A percentile compares a stretch with the other conserved stretches of the same genome.
Conservation (phyloP, 306 rosid species). For the Prunus padus region DNA sequence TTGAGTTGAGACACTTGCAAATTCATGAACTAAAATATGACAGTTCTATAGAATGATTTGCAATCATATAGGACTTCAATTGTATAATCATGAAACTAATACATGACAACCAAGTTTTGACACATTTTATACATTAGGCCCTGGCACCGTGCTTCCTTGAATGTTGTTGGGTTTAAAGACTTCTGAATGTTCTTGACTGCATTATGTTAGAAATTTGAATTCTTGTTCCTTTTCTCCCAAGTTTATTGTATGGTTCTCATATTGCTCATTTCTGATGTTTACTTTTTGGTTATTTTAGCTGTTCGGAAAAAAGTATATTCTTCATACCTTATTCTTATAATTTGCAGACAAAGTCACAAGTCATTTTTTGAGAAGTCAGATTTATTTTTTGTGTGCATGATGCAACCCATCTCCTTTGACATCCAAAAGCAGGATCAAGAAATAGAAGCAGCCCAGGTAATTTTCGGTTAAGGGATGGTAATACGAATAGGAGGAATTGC, state of each 20-base stretch:
- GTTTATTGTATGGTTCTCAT: not conserved
- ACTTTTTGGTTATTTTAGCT: not conserved
- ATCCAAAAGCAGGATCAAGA: constrained; percentile 69
- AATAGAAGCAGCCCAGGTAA: constrained; percentile 78
- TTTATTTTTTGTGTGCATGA: constrained; percentile 72
- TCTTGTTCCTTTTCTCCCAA: not conserved
- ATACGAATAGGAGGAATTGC: not conserved
- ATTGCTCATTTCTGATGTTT: not conserved
- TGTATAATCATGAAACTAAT: not conserved
- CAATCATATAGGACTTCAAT: not conserved
- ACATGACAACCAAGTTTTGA: not conserved
- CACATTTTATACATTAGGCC: not conserved
- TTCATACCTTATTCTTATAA: not conserved
- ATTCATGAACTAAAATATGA: not conserved
- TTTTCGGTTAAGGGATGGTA: constrained; percentile 2
- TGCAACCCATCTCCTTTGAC: constrained; percentile 62
- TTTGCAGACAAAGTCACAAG: constrained; percentile 69
- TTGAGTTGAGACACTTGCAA: not conserved
- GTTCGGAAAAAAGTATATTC: not conserved
- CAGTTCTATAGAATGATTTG: not conserved
- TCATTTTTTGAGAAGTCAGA: constrained; percentile 80
- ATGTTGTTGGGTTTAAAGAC: not conserved
- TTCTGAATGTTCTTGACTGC: not conserved
- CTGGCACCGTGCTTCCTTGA: not conserved
- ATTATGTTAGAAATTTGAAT: not conserved